Conservation (phyloP, 371 early-diverging fungal species). For the Blakeslea trispora region DNA sequence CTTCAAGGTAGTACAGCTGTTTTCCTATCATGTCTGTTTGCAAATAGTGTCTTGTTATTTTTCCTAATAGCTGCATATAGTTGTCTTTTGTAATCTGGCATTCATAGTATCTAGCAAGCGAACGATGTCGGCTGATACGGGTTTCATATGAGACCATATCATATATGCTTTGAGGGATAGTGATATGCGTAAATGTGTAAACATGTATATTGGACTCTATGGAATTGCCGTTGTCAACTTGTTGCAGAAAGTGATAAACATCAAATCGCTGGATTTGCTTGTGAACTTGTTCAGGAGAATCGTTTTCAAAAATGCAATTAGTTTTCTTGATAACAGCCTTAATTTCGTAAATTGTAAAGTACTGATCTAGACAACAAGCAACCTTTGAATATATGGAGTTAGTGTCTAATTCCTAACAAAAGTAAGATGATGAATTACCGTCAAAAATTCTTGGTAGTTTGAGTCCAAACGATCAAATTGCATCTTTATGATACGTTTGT, state of each 20-base stretch:
- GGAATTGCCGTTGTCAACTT: constrained; percentile 29
- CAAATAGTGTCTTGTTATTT: constrained; percentile 57
- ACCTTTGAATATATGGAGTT: constrained; percentile 23
- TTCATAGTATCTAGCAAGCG: constrained; percentile 59
- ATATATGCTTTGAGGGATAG: constrained; percentile 58
- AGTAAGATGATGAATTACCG: constrained; percentile 22
- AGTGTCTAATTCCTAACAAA: neutral
- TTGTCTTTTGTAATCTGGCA: constrained; percentile 44
- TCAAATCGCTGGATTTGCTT: constrained; percentile 43
- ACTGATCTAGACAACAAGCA: constrained; percentile 58
- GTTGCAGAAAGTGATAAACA: constrained; percentile 49
- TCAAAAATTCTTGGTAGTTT: constrained; percentile 57
- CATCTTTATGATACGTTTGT: constrained; percentile 58
- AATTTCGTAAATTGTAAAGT: constrained; percentile 53
- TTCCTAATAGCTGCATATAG: constrained; percentile 46
- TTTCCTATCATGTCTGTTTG: constrained; percentile 54
- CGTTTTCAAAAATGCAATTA: constrained; percentile 32
- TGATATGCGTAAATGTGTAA: constrained; percentile 51
- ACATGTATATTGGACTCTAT: constrained; percentile 26
- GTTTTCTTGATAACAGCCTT: constrained; percentile 41
- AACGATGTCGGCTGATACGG: constrained; percentile 48
- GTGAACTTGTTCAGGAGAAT: constrained; percentile 28
- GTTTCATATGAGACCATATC: constrained; percentile 61
- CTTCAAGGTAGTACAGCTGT: constrained; percentile 59
- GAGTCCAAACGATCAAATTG: constrained; percentile 57